Percentiles rank a stretch among this genome's conserved stretches.
Conservation (phyloP, 257 asterid species). For the Lycium ferocissimum region DNA sequence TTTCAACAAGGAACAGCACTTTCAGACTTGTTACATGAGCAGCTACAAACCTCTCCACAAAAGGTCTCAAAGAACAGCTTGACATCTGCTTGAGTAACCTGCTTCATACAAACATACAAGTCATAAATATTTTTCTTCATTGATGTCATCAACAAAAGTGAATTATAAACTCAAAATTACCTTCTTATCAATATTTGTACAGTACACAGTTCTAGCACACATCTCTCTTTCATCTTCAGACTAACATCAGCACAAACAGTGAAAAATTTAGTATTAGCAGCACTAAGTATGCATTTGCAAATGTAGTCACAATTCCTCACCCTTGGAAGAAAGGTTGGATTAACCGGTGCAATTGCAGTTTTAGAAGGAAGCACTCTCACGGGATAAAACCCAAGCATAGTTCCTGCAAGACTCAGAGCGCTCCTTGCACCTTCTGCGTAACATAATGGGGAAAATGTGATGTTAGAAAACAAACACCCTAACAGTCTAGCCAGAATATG, state of each 20-base stretch:
- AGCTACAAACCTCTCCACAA: slow-evolving; percentile 63
- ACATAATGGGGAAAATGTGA: slow-evolving; percentile 22
- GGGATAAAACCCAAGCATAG: slow-evolving; percentile 70
- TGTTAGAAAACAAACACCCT: slow-evolving; percentile 3
- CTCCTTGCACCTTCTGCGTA: slow-evolving; percentile 60
- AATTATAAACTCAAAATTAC: slow-evolving; percentile 35
- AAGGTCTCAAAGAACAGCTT: slow-evolving; percentile 62
- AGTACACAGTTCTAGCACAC: slow-evolving; percentile 70
- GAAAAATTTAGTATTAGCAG: not conserved
- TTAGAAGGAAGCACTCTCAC: slow-evolving; percentile 68
- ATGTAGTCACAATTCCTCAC: slow-evolving; percentile 42
- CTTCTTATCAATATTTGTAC: slow-evolving; percentile 74
- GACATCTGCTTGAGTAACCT: slow-evolving; percentile 68
- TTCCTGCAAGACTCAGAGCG: slow-evolving; percentile 60
- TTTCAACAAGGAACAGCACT: slow-evolving; percentile 12
- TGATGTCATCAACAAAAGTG: not conserved
- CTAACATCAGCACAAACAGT: slow-evolving; percentile 36
- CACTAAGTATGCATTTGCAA: slow-evolving; percentile 18
- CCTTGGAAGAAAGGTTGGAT: slow-evolving; percentile 70
- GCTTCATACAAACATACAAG: slow-evolving; percentile 33
- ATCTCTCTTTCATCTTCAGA: slow-evolving; percentile 72
- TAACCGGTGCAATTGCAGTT: slow-evolving; percentile 77
- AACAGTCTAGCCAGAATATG: not conserved
- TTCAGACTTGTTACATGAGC: slow-evolving; percentile 25
- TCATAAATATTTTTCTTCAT: slow-evolving; percentile 1